phyloP scores from a whole-genome alignment of 306 rosid species.

The Quercus wislizeni region DNA sequence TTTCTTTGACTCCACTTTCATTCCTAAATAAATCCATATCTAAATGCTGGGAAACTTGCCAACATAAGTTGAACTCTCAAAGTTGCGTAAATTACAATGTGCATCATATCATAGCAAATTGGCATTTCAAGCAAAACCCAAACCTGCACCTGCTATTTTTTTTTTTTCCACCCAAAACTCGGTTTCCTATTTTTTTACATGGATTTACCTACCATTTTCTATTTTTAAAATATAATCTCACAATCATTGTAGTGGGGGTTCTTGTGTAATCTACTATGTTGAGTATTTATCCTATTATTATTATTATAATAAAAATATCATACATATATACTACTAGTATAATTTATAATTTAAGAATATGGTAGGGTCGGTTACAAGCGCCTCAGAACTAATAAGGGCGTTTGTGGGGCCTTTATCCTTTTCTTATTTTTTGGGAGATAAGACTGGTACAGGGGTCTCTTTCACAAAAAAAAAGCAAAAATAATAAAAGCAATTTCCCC shows the following conservation, averaged over 20 bases:
- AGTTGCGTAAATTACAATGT: no score
- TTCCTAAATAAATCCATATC: no score
- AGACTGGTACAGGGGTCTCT: neutral
- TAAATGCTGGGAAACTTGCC: no score
- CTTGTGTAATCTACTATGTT: constrained; percentile 10
- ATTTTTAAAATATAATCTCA: neutral
- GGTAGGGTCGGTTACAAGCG: constrained; percentile 37
- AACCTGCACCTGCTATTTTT: no score
- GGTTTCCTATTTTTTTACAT: no score
- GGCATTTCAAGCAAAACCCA: no score
- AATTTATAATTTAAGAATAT: constrained; percentile 10
- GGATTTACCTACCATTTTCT: neutral
- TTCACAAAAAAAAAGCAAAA: constrained; percentile 6
- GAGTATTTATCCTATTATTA: neutral
- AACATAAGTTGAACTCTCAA: no score
- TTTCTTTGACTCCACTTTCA: neutral
- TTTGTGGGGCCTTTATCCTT: constrained; percentile 32
- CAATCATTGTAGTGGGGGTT: constrained; percentile 25
- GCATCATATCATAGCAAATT: no score
- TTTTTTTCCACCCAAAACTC: no score
- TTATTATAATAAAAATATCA: no score
- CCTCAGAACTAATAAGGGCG: constrained; percentile 18
- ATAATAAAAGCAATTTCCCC: neutral
- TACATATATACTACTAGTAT: no score
- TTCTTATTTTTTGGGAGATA: constrained; percentile 7